Percentiles rank a stretch among this genome's conserved stretches.
phyloP scores from a whole-genome alignment of 176 grass and related monocot genomes.

The Luzula sylvatica region DNA sequence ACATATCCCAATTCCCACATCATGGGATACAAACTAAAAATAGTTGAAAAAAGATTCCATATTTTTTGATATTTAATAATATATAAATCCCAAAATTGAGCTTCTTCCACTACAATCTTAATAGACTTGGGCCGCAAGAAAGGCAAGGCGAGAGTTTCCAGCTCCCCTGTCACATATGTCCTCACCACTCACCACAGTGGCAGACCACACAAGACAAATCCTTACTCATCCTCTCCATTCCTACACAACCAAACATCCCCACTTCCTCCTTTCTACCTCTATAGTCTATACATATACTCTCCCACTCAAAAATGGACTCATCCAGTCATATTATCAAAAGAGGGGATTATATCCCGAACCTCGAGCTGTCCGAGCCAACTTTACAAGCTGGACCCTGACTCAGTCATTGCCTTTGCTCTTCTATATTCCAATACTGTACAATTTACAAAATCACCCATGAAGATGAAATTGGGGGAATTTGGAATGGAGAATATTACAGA shows the following conservation, averaged over 20 bases:
- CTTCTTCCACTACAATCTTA: background rate
- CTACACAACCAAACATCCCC: too few relatives aligned
- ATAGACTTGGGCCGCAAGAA: conserved; percentile 14
- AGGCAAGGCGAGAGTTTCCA: conserved; percentile 11
- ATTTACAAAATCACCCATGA: too few relatives aligned
- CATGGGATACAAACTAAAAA: too few relatives aligned
- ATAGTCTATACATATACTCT: background rate
- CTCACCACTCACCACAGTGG: background rate
- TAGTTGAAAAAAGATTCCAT: too few relatives aligned
- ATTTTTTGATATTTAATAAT: too few relatives aligned
- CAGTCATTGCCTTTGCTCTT: background rate
- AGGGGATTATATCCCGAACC: background rate
- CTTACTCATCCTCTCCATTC: background rate
- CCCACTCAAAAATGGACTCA: too few relatives aligned
- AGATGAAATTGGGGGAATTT: too few relatives aligned
- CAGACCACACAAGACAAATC: conserved; percentile 4
- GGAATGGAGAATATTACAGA: too few relatives aligned
- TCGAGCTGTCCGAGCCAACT: background rate
- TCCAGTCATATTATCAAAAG: too few relatives aligned
- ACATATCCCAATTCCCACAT: too few relatives aligned
- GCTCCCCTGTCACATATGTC: conserved; percentile 12
- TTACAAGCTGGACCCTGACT: background rate
- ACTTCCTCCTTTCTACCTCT: background rate
- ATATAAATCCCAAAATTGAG: too few relatives aligned
- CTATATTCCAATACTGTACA: too few relatives aligned